phyloP scores from a whole-genome alignment of 306 rosid species.

The Castanopsis chinensis region DNA sequence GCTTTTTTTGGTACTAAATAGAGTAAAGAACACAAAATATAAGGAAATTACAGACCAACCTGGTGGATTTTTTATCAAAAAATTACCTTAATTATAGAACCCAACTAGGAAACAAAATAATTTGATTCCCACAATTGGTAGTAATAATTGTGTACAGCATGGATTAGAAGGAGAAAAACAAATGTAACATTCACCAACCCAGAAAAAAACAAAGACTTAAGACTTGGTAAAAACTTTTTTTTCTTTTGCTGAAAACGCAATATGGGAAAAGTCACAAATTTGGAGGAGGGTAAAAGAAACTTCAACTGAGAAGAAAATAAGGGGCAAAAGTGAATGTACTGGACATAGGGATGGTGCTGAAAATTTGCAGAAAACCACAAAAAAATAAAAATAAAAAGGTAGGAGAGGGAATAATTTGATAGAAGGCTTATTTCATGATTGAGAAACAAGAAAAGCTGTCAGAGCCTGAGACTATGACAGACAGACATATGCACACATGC shows the following conservation, averaged over 20 bases:
- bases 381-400: not conserved
- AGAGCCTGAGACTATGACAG: constrained; percentile 39
- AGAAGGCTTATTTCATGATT: constrained; percentile 44
- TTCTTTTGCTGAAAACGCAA: not conserved
- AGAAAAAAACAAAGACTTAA: constrained; percentile 22
- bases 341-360: constrained; percentile 25
- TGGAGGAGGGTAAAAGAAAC: constrained; percentile 15
- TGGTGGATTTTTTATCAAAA: constrained; percentile 12
- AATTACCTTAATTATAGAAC: constrained; percentile 13
- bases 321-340: not conserved
- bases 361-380: constrained; percentile 12
- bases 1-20: constrained; percentile 19
- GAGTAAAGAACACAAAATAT: not conserved
- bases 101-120: constrained; percentile 15
- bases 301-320: not conserved
- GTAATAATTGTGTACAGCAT: constrained; percentile 23
- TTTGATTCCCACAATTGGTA: constrained; percentile 15
- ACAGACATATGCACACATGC: constrained; percentile 53
- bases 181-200: constrained; percentile 35
- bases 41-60: constrained; percentile 23
- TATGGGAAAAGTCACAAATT: constrained; percentile 14
- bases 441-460: constrained; percentile 51
- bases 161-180: constrained; percentile 27
- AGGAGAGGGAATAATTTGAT: constrained; percentile 32
- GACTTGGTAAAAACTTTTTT: not conserved